Conservation (phyloP, 2,329 filamentous ascomycete species). For the Alternaria arborescens region DNA sequence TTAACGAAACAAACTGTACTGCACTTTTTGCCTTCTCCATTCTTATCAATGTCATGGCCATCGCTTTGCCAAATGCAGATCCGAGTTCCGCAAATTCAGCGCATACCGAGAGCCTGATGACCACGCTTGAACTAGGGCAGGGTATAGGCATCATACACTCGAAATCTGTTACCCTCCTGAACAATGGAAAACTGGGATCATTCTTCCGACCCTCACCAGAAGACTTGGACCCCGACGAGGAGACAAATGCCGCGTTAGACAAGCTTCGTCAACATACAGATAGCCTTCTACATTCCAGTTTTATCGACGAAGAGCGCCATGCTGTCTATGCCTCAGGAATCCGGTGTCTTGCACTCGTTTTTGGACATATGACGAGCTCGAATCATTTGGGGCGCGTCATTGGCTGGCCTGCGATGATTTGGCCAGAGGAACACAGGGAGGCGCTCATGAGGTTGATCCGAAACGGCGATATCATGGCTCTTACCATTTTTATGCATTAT, state of each 20-base stretch:
- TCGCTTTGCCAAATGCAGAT: conserved; percentile 14
- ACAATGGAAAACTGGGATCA: background rate
- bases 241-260: background rate
- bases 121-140: background rate
- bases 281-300: background rate
- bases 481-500: conserved; percentile 18
- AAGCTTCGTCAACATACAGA: background rate
- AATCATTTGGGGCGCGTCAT: conserved; percentile 9
- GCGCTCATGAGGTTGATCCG: conserved; percentile 14
- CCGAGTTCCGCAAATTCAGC: background rate
- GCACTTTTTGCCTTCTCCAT: conserved; percentile 14
- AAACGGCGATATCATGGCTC: conserved; percentile 16
- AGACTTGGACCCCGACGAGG: background rate
- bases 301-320: background rate
- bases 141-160: conserved; percentile 2
- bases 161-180: background rate
- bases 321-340: background rate
- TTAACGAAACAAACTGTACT: conserved; percentile 14
- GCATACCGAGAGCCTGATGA: background rate
- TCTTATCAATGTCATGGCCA: conserved; percentile 5
- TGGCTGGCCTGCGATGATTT: conserved; percentile 15
- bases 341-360: background rate
- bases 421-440: background rate
- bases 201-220: background rate
- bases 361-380: background rate